Base-by-base conservation (phyloP, 257 asterid genomes). In the Gynochthodes officinalis region DNA sequence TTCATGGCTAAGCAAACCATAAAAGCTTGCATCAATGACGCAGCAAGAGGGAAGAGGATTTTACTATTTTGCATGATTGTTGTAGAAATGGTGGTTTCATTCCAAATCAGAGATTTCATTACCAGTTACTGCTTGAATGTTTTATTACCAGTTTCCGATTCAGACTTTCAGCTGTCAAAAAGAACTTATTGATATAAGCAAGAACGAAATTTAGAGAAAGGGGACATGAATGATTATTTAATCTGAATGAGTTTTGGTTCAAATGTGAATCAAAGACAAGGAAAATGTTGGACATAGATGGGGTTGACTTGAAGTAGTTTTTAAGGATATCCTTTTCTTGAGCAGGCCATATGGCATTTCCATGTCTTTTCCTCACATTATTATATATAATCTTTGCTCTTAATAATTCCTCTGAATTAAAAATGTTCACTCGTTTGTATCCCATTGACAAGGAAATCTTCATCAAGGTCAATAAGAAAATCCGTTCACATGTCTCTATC, bases 1-100 rank as follows among this genome's bases (percentile, higher is more conserved):
- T 70, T 39, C 55, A 53, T 2, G 30, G 71, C 77, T 14, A 73
- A 23, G 43, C 59, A 60, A 61, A 73, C 55, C 43, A 64, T 53
- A 50, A 66, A 53, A 64, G 67, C 30, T 11, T 15, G 77, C 28
- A 73, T 23, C 9, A 50, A 21, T 39, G 48, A 52, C 48, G 64
- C 63, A 50, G 55, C 64, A 62, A 73, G 28, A 33, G 37, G 52
- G 62, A 53, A 23, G 50, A 73, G 2, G 16, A 8, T 37, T 5
- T 53, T 64, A 7, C 5, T 37, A 15, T 55, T 73, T 27, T 2
- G 63, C 77, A 73, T 73, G 71, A 5, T 37, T 73, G 11, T n/a
- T 33, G 58, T 32, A 33, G 32, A 37, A 37, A 21, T 30, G 35
- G n/a, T 63, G 19, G 33, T 63, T 37, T 23, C 11, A 4, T 25